Conservation (phyloP, 768 basidiomycete species). For the Dentipellis sp. region DNA sequence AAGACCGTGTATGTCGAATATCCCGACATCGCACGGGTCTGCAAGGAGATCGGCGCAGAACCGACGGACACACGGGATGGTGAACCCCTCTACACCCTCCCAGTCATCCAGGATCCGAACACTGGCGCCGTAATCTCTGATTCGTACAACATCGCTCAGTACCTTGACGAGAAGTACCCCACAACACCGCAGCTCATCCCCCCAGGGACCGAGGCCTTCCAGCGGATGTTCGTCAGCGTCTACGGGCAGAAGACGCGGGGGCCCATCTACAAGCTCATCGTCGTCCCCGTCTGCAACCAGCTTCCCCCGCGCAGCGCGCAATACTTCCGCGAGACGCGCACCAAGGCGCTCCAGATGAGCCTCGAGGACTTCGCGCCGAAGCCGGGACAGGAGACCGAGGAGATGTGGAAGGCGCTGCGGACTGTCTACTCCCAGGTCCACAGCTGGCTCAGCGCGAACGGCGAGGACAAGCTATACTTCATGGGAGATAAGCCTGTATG, state of each 20-base stretch:
- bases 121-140: neutral
- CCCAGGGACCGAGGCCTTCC: neutral
- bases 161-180: neutral
- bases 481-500: neutral
- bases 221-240: neutral
- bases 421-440: neutral
- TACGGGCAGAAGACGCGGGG: neutral
- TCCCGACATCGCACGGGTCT: conserved; percentile 30
- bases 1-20: conserved; percentile 39
- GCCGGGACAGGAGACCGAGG: neutral
- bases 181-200: neutral
- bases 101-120: neutral
- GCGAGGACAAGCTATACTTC: neutral
- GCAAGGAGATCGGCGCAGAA: conserved; percentile 24
- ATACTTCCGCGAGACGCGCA: neutral
- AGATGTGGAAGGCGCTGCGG: neutral
- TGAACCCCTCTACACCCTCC: neutral
- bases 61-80: conserved; percentile 18
- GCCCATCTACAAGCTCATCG: neutral
- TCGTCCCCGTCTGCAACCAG: neutral
- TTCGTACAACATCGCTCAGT: neutral
- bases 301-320: neutral
- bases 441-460: neutral
- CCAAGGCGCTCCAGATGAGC: neutral
- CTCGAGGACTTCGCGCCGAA: neutral